Percentiles rank a stretch among this genome's conserved stretches.
Evolutionary conservation across 2,329 filamentous ascomycete species (phyloP).

Genomic region (Zymoseptoria brevis): DNA sequence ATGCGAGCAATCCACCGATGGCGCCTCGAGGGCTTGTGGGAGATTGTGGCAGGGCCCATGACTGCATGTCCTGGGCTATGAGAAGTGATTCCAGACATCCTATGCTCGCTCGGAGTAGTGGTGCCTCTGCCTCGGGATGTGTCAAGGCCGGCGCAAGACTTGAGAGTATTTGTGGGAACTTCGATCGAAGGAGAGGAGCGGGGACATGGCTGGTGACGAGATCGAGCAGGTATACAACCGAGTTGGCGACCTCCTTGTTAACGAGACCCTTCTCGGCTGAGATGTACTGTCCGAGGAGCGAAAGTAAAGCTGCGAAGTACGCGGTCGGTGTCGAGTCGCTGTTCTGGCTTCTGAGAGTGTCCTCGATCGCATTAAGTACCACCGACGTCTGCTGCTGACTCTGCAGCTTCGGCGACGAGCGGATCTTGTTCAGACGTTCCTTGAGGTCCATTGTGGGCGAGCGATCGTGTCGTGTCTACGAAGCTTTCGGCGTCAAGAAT

Average conservation of each 20-base stretch:
- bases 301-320: conserved; percentile 92
- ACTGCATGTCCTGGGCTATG: conserved; percentile 74
- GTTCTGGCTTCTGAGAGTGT: conserved; percentile 83
- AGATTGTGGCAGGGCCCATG: conserved; percentile 79
- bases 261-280: conserved; percentile 54
- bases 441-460: conserved; percentile 52
- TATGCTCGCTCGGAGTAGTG: conserved; percentile 77
- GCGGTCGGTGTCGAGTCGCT: conserved; percentile 75
- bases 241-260: conserved; percentile 74
- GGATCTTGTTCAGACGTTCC: conserved; percentile 95
- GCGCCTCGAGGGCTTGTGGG: conserved; percentile 81
- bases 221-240: conserved; percentile 92
- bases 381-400: conserved; percentile 87
- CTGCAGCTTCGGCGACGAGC: conserved; percentile 82
- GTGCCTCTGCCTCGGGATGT: conserved; percentile 73
- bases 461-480: not conserved
- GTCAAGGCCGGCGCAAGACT: conserved; percentile 78
- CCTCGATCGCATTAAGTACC: conserved; percentile 83
- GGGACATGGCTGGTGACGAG: conserved; percentile 79
- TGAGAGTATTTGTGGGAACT: conserved; percentile 88
- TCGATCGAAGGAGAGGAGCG: conserved; percentile 77
- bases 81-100: conserved; percentile 90
- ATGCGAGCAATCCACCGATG: conserved; percentile 73
- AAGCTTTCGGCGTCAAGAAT: not conserved
- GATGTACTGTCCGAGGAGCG: conserved; percentile 72